These are phyloP conservation scores for Alnus rubra DNA, from an alignment of 306 rosid species.

Conservation along the genomic window DNA sequence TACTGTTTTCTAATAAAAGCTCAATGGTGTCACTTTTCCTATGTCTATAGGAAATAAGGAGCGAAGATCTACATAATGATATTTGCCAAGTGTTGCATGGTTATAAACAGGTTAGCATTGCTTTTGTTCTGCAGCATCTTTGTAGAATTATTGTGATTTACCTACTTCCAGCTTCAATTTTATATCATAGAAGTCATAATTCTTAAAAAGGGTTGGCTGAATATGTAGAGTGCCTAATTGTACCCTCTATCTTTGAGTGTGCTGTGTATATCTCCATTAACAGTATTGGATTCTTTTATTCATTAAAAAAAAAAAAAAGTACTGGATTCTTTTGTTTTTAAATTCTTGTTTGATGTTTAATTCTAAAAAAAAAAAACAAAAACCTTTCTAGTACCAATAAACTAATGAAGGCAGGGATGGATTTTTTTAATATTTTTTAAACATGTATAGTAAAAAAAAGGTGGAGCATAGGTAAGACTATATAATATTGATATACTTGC, in stretches of 20 bases:
- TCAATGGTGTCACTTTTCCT: slow-evolving; percentile 21
- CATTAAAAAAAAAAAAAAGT: background rate
- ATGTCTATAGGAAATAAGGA: slow-evolving; percentile 78
- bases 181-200: slow-evolving; percentile 1
- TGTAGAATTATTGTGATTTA: background rate
- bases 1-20: slow-evolving; percentile 20
- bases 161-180: slow-evolving; percentile 17
- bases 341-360: background rate
- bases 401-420: background rate
- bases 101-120: slow-evolving; percentile 79
- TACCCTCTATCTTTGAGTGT: background rate
- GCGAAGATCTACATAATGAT: slow-evolving; percentile 85
- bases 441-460: background rate
- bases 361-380: background rate
- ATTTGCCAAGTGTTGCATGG: slow-evolving; percentile 95
- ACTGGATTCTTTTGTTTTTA: background rate
- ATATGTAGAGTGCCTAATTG: background rate
- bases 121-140: slow-evolving; percentile 23
- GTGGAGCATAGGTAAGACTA: background rate
- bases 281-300: background rate
- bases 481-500: slow-evolving; percentile 8
- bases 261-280: background rate
- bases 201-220: slow-evolving; percentile 7
- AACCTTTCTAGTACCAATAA: background rate
- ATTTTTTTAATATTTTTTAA: background rate